These are phyloP conservation scores for Paspalum notatum DNA, from an alignment of 176 grass and related monocot species.

Conservation along the genomic window DNA sequence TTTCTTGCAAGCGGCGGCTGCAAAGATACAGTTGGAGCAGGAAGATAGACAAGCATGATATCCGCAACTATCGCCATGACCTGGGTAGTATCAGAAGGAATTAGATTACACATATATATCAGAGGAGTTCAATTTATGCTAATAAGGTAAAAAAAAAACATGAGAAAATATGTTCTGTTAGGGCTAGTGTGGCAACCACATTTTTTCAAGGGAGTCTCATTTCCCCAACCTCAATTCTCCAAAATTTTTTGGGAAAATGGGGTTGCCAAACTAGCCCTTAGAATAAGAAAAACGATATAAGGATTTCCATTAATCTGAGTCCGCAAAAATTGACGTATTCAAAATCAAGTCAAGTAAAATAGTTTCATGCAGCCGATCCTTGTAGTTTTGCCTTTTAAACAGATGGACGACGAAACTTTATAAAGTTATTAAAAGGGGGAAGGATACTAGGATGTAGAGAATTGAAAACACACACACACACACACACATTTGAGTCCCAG, in stretches of 20 bases:
- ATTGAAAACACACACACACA: no score
- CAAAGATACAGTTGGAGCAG: conserved; percentile 84
- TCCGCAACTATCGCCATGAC: conserved; percentile 92
- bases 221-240: no score
- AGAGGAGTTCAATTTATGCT: not conserved
- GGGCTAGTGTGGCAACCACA: no score
- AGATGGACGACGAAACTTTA: not conserved
- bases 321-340: not conserved
- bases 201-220: no score
- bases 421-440: not conserved
- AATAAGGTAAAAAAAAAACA: not conserved
- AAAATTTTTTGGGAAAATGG: no score
- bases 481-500: not conserved
- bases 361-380: not conserved
- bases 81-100: conserved; percentile 41
- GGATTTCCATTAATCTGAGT: not conserved
- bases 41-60: conserved; percentile 98
- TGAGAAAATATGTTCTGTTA: not conserved
- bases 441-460: not conserved
- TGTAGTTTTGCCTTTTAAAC: not conserved
- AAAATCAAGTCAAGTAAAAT: not conserved
- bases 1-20: conserved; percentile 65
- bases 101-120: conserved; percentile 6
- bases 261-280: no score
- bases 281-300: not conserved